Evolutionary conservation across 2,329 filamentous ascomycete genomes (phyloP).

Genomic region (Macrophomina phaseolina): DNA sequence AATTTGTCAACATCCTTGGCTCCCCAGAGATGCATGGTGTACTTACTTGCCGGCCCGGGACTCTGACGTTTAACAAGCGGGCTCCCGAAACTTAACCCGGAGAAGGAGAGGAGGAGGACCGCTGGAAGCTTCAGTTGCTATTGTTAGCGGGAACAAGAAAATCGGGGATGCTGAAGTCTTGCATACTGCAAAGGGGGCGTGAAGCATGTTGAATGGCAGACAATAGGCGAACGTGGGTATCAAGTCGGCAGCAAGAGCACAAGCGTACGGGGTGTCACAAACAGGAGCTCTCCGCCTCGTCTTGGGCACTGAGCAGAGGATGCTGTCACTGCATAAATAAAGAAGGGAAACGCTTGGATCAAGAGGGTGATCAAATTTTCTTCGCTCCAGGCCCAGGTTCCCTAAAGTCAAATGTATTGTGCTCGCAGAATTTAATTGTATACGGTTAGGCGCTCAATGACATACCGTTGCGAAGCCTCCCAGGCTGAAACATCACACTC

Average conservation of each 20-base stretch:
- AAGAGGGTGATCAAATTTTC: neutral
- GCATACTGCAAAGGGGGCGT: neutral
- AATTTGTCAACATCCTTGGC: neutral
- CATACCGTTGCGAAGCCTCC: neutral
- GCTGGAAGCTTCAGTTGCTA: neutral
- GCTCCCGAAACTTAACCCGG: neutral
- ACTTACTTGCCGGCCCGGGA: slow-evolving; percentile 3
- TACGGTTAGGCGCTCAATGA: neutral
- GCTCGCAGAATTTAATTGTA: neutral
- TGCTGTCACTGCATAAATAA: neutral
- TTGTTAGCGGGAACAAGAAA: neutral
- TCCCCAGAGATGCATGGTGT: neutral
- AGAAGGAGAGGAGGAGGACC: neutral
- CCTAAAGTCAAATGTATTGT: slow-evolving; percentile 1
- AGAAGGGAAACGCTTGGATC: neutral
- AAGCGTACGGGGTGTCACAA: neutral
- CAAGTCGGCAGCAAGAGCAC: neutral
- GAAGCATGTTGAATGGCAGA: neutral
- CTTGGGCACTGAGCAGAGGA: neutral
- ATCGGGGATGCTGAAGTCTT: too few species aligned
- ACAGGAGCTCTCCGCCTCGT: too few species aligned
- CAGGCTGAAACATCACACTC: neutral
- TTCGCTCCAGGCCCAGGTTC: neutral
- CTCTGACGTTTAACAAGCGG: slow-evolving; percentile 1
- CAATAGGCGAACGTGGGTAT: neutral